These are phyloP conservation scores for Paratinospora sagittata DNA, from an alignment of 164 flowering plant species.

Conservation along the genomic window DNA sequence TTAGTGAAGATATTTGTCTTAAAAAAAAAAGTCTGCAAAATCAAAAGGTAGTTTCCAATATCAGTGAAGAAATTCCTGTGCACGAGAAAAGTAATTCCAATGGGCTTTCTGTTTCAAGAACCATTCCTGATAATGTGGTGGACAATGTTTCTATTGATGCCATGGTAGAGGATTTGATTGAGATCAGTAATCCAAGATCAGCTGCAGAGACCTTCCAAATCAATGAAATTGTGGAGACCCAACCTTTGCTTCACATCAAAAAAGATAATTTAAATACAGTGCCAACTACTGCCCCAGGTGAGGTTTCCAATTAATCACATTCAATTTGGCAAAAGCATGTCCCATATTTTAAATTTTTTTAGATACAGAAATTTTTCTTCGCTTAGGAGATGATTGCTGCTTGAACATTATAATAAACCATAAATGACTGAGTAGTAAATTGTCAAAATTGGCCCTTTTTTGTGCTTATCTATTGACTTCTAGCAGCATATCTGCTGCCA, in stretches of 20 bases:
- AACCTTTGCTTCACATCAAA: constrained; percentile 33
- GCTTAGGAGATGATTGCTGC: background rate
- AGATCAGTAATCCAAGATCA: constrained; percentile 5
- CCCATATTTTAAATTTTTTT: background rate
- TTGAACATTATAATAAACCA: background rate
- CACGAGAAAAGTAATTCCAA: constrained; percentile 2
- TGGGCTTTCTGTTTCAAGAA: constrained; percentile 15
- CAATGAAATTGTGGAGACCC: constrained; percentile 27
- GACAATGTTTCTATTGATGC: constrained; percentile 12
- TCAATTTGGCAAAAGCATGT: background rate
- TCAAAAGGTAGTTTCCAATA: constrained; percentile 10
- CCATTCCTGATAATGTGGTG: constrained; percentile 8
- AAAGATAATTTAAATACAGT: constrained; percentile 33
- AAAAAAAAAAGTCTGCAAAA: constrained; percentile 13
- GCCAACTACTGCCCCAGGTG: constrained; percentile 44
- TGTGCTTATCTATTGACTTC: background rate
- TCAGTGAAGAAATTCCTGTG: constrained; percentile 10
- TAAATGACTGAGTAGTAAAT: background rate
- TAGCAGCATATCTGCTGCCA: background rate
- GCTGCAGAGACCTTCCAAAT: constrained; percentile 15
- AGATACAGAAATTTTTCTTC: background rate
- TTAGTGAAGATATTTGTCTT: constrained; percentile 6
- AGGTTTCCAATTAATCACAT: background rate
- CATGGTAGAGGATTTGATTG: constrained; percentile 23
- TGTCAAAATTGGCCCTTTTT: background rate